Conservation (phyloP, 2,329 filamentous ascomycete genomes). For the Aureobasidium musti region DNA sequence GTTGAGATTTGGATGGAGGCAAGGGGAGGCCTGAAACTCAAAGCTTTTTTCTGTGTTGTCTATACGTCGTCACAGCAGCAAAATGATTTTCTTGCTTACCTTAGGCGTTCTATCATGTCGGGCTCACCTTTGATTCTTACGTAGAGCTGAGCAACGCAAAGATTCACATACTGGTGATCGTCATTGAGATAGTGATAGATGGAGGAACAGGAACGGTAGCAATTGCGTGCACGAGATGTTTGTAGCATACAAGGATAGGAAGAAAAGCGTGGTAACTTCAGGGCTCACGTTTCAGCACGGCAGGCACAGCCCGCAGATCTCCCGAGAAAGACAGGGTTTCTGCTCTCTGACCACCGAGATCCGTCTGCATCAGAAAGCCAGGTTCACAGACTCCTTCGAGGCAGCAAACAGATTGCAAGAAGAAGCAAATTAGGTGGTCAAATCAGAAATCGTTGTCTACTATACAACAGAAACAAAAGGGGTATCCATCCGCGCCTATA, state of each 20-base stretch:
- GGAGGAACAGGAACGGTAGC: too few species aligned
- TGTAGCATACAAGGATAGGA: too few species aligned
- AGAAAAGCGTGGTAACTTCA: background rate
- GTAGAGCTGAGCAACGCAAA: background rate
- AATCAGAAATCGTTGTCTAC: background rate
- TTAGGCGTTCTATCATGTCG: background rate
- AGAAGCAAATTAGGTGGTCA: too few species aligned
- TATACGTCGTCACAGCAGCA: constrained; percentile 13
- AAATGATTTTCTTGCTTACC: background rate
- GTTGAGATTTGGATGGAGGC: background rate
- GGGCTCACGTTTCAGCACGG: constrained; percentile 1
- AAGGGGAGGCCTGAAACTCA: constrained; percentile 18
- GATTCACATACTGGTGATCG: background rate
- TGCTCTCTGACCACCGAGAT: background rate
- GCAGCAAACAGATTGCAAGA: too few species aligned
- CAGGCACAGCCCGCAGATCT: constrained; percentile 13
- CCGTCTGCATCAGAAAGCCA: too few species aligned
- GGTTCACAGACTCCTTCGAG: too few species aligned
- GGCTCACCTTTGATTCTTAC: background rate
- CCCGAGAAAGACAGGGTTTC: constrained; percentile 9
- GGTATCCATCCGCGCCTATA: constrained; percentile 8
- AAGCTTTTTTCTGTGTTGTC: background rate
- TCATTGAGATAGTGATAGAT: background rate
- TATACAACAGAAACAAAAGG: background rate
- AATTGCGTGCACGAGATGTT: too few species aligned